Evolutionary conservation across 2,329 filamentous ascomycete species (phyloP), one percentile per base, ranked within the genome.

Genomic region (Knoxdaviesia proteae): DNA sequence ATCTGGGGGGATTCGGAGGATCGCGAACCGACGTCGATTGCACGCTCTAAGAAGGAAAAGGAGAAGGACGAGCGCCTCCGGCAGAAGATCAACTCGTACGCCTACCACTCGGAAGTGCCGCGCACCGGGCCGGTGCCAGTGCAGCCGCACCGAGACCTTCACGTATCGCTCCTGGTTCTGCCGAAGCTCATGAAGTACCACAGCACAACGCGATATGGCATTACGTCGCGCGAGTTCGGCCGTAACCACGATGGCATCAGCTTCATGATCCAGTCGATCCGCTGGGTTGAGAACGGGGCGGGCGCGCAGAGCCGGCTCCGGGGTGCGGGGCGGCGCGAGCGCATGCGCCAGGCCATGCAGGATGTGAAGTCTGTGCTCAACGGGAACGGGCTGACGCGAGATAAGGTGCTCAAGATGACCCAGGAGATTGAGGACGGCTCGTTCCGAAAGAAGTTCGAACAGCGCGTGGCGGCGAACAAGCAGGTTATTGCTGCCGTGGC

Each of bases 91-190:
- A 29, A 56, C 42, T 39, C 56, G 53, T 51, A 63, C 43, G 61
- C 63, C 6, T 58, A 65, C 8, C 59, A 76, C 34, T 63, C 59
- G 5, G 54, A 65, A 40, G 76, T 77, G 1, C 75, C 73, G 1
- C 60, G 60, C 42, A 64, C 65, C 1, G 74, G 72, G 0, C 82
- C 82, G 0, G 69, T 81, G 48, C 59, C 63, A 1, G 67, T 82
- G 1, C 79, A 77, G 0, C 57, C 64, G 0, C 74, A 80, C 45
- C 77, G 79, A 50, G 90, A 96, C 54, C 62, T 93, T 37, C 84
- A 96, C 50, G 80, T 98, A 49, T 92, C 83, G 10, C 58, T 96
- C 0, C 63, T 94, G 8, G 76, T 98, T 8, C 67, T 96, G 0
- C 90, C 88, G 0, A 68, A 74, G 1, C 63, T 98, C 4, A 69